phyloP scores from a whole-genome alignment of 2,329 filamentous ascomycete genomes.

The Rutstroemia sydowiana region DNA sequence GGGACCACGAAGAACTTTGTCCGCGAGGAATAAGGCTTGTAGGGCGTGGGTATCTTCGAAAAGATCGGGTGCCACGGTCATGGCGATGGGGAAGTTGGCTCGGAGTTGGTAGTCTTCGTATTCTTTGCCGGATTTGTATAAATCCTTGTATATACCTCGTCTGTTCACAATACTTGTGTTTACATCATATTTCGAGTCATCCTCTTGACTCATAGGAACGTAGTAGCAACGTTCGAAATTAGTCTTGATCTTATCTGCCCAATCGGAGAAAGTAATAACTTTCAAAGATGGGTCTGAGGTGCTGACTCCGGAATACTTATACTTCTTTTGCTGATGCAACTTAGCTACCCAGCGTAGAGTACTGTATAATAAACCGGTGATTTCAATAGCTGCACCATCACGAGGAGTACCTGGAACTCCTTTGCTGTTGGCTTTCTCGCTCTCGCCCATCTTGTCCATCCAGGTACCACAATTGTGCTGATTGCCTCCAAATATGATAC shows the following conservation, averaged over 20 bases:
- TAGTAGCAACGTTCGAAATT: conserved; percentile 95
- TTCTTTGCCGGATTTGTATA: conserved; percentile 88
- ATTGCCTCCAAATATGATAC: conserved; percentile 89
- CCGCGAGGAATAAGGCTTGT: conserved; percentile 70
- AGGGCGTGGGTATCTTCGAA: conserved; percentile 76
- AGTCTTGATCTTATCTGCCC: conserved; percentile 70
- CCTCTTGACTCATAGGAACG: conserved; percentile 59
- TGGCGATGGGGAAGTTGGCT: conserved; percentile 89
- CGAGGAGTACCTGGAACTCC: conserved; percentile 93
- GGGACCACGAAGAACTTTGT: conserved; percentile 73
- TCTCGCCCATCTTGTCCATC: conserved; percentile 99
- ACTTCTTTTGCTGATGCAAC: conserved; percentile 61
- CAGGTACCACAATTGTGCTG: conserved; percentile 95
- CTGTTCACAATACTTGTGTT: conserved; percentile 76
- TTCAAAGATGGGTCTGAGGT: conserved; percentile 44
- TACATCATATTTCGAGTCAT: conserved; percentile 74
- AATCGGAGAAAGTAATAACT: conserved; percentile 63
- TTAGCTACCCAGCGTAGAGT: conserved; percentile 71
- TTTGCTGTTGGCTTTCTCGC: conserved; percentile 80
- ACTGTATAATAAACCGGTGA: conserved; percentile 89
- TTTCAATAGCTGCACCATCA: conserved; percentile 91
- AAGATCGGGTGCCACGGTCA: conserved; percentile 85
- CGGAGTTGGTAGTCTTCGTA: conserved; percentile 97
- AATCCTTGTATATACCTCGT: conserved; percentile 94
- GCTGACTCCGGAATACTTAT: conserved; percentile 66